Conservation (phyloP, 2,329 filamentous ascomycete genomes). For the Elsinoe batatas region DNA sequence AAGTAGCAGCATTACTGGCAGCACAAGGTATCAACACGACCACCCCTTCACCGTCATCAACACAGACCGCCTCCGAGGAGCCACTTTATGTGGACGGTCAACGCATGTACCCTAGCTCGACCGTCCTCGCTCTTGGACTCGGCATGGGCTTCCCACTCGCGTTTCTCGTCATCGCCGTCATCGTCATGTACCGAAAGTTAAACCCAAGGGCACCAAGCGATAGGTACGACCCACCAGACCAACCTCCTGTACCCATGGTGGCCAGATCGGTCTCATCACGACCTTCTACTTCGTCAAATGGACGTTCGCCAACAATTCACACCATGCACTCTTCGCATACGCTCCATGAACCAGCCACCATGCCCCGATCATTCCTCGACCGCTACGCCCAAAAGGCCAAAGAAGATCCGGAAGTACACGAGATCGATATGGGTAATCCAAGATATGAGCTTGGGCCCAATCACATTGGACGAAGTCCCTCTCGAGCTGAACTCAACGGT, state of each 20-base stretch:
- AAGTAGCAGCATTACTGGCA: conserved; percentile 21
- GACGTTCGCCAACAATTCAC: conserved; percentile 17
- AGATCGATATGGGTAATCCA: conserved; percentile 12
- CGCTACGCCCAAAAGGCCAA: conserved; percentile 16
- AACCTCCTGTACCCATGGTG: conserved; percentile 12
- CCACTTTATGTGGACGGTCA: conserved; percentile 19
- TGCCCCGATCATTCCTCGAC: conserved; percentile 17
- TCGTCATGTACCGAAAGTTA: conserved; percentile 19
- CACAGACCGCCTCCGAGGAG: conserved; percentile 5
- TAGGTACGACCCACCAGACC: conserved; percentile 27
- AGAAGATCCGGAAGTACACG: conserved; percentile 14
- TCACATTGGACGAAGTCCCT: not conserved
- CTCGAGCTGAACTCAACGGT: conserved; percentile 9
- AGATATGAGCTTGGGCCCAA: conserved; percentile 15
- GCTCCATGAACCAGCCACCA: conserved; percentile 13
- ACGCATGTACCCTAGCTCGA: conserved; percentile 10
- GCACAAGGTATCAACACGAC: conserved; percentile 17
- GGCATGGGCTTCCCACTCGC: conserved; percentile 23
- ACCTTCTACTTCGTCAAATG: conserved; percentile 17
- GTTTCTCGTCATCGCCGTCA: conserved; percentile 19
- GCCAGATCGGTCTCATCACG: conserved; percentile 5
- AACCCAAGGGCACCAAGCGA: conserved; percentile 20
- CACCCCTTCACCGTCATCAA: conserved; percentile 10
- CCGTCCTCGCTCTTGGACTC: conserved; percentile 23
- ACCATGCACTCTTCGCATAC: conserved; percentile 9